These are phyloP conservation scores for Xerocomus spinulosus DNA, from an alignment of 768 basidiomycete genomes.

Conservation along the genomic window DNA sequence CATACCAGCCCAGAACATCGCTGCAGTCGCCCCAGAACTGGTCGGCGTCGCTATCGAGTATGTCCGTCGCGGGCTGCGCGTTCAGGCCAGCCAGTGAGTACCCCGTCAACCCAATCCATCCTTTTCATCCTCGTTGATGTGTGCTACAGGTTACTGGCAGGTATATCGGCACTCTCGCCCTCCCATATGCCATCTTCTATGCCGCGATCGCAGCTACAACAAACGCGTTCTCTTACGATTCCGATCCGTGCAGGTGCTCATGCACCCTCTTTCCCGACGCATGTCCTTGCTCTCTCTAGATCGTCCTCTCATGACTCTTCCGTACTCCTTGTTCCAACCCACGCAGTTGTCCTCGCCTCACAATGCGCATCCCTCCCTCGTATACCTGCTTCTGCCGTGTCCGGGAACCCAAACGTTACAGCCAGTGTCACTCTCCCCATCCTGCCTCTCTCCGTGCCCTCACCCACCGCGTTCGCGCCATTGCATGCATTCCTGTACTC, in stretches of 20 bases:
- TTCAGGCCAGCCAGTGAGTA: constrained; percentile 43
- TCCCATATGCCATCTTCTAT: constrained; percentile 38
- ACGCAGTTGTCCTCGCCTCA: constrained; percentile 64
- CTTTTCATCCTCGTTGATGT: constrained; percentile 21
- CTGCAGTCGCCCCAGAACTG: constrained; percentile 50
- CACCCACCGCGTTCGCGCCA: constrained; percentile 54
- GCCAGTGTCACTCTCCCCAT: constrained; percentile 51
- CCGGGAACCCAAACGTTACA: constrained; percentile 31
- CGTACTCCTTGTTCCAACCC: constrained; percentile 56
- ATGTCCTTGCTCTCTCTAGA: constrained; percentile 46
- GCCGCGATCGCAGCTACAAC: constrained; percentile 29
- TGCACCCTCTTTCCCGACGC: constrained; percentile 39
- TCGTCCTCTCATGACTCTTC: constrained; percentile 30
- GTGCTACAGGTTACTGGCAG: constrained; percentile 34
- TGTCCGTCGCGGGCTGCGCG: constrained; percentile 48
- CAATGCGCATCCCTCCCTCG: constrained; percentile 63
- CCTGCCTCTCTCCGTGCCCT: constrained; percentile 57
- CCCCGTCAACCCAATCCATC: background rate
- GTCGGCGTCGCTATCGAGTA: constrained; percentile 57
- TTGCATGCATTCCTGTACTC: constrained; percentile 67
- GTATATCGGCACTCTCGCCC: constrained; percentile 44
- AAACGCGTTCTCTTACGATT: constrained; percentile 30
- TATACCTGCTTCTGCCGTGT: constrained; percentile 38
- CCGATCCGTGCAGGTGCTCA: constrained; percentile 27
- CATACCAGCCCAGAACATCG: constrained; percentile 51